Evolutionary conservation across 2,329 filamentous ascomycete species (phyloP).

Genomic region (Verticillium dahliae): DNA sequence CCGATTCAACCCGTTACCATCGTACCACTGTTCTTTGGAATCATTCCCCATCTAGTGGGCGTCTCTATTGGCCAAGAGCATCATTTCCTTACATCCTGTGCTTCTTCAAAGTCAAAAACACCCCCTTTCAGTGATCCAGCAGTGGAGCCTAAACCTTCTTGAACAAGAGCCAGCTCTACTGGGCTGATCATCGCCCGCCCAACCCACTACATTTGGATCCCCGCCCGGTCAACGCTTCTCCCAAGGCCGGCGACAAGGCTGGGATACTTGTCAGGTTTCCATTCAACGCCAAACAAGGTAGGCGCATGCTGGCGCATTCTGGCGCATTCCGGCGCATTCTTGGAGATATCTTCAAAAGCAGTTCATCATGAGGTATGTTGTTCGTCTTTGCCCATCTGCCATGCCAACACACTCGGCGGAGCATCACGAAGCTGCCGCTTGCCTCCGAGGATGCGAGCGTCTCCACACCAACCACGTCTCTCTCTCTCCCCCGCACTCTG

Average conservation of each 20-base stretch:
- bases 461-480: not conserved
- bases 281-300: not conserved
- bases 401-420: not conserved
- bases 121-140: not conserved
- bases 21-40: not conserved
- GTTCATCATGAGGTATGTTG: not conserved
- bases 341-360: not conserved
- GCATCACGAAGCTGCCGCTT: not conserved
- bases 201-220: too few relatives aligned
- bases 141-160: not conserved
- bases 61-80: too few relatives aligned
- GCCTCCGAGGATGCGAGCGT: not conserved
- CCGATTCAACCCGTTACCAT: not conserved
- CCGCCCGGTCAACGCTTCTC: not conserved
- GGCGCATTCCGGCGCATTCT: not conserved
- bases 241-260: not conserved
- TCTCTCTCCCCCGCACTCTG: not conserved
- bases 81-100: not conserved
- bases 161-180: too few relatives aligned
- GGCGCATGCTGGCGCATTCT: not conserved
- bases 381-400: not conserved
- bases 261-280: not conserved
- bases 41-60: too few relatives aligned
- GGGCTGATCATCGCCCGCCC: too few relatives aligned
- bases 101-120: not conserved